Evolutionary conservation across 352 stramenopile genomes (phyloP).

Genomic region (Globisporangium splendens): DNA sequence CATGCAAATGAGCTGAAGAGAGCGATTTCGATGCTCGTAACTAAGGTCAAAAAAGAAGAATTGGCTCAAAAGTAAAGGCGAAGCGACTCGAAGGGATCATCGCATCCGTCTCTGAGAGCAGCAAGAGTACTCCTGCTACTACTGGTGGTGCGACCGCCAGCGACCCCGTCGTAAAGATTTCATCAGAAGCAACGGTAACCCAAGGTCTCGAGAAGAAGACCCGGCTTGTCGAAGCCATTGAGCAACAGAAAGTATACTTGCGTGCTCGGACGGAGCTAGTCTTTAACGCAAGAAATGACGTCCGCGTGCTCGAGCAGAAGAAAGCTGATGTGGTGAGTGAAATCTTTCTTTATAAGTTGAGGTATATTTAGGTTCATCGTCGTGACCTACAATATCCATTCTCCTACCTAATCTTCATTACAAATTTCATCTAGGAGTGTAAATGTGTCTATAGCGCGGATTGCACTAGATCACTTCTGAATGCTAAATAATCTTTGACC

Average conservation of each 20-base stretch:
- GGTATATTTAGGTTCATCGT: too few species aligned
- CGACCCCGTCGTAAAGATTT: not conserved
- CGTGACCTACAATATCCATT: too few species aligned
- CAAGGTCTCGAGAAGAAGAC: constrained; percentile 8
- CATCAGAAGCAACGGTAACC: not conserved
- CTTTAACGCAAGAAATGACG: constrained; percentile 52
- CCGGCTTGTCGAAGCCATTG: constrained; percentile 23
- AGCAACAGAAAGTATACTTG: constrained; percentile 26
- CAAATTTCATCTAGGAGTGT: too few species aligned
- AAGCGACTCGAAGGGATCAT: constrained; percentile 39
- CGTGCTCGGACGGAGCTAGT: constrained; percentile 51
- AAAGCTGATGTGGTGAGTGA: constrained; percentile 20
- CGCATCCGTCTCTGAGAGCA: not conserved
- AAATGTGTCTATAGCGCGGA: too few species aligned
- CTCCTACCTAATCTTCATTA: too few species aligned
- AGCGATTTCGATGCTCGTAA: constrained; percentile 31
- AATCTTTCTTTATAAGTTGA: too few species aligned
- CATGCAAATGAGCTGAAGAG: constrained; percentile 63
- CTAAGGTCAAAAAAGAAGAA: constrained; percentile 57
- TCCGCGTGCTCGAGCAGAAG: constrained; percentile 28
- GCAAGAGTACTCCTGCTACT: not conserved
- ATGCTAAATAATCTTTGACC: too few species aligned
- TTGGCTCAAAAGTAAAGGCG: constrained; percentile 44
- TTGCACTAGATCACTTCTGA: too few species aligned
- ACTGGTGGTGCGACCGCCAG: not conserved